Percentiles rank a stretch among this genome's conserved stretches.
phyloP scores from a whole-genome alignment of 192 early-diverging fungal species.

The Entophlyctis luteolus region DNA sequence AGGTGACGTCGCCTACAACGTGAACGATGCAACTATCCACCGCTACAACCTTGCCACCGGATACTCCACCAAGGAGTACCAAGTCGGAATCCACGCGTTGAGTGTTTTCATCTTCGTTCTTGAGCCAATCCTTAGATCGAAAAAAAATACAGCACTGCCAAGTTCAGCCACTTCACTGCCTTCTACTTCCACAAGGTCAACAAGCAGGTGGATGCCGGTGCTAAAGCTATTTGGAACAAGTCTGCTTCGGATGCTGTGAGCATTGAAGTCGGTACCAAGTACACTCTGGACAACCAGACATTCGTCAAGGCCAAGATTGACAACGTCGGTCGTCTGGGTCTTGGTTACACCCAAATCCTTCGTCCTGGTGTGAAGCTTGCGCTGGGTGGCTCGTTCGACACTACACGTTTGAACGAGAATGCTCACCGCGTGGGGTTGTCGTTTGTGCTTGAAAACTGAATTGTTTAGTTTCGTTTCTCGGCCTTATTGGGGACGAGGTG shows the following conservation, averaged over 20 bases:
- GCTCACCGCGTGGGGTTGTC: conserved; percentile 91
- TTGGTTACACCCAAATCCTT: conserved; percentile 90
- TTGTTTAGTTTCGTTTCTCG: background rate
- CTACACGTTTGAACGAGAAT: conserved; percentile 83
- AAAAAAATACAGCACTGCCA: conserved; percentile 70
- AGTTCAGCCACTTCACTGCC: conserved; percentile 80
- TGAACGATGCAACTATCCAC: conserved; percentile 79
- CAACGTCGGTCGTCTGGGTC: conserved; percentile 78
- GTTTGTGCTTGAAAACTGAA: conserved; percentile 86
- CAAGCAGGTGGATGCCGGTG: conserved; percentile 88
- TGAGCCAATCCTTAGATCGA: too few relatives aligned
- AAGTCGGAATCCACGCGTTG: conserved; percentile 81
- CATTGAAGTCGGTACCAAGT: conserved; percentile 93
- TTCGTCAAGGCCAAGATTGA: conserved; percentile 77
- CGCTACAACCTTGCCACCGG: conserved; percentile 87
- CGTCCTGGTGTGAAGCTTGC: conserved; percentile 92
- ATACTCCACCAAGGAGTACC: conserved; percentile 83
- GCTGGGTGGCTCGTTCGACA: conserved; percentile 89
- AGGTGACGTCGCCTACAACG: conserved; percentile 92
- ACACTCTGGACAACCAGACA: conserved; percentile 79
- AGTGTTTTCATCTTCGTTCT: conserved; percentile 9
- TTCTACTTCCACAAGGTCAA: conserved; percentile 97
- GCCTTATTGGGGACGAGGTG: too few relatives aligned
- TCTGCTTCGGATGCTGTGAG: conserved; percentile 63
- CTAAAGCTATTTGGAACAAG: conserved; percentile 85